Conservation (phyloP, 768 basidiomycete genomes). For the Chalciporus chontae region DNA sequence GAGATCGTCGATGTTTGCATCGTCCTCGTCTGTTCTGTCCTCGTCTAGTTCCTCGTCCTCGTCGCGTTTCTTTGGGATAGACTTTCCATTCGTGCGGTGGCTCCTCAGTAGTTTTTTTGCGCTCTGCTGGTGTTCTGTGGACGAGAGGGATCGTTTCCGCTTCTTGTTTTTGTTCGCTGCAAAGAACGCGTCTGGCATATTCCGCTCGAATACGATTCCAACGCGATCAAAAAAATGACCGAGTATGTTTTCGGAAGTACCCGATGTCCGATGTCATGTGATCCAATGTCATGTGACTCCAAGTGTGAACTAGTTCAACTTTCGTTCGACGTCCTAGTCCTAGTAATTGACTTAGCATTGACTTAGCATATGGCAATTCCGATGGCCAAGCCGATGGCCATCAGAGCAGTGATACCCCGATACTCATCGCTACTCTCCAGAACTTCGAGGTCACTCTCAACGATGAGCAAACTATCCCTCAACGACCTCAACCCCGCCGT, state of each 20-base stretch:
- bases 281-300: no score
- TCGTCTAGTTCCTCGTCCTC: slow-evolving; percentile 66
- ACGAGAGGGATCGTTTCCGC: slow-evolving; percentile 48
- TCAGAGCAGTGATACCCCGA: slow-evolving; percentile 1
- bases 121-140: slow-evolving; percentile 17
- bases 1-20: slow-evolving; percentile 62
- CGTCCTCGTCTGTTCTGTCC: slow-evolving; percentile 55
- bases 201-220: background rate
- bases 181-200: slow-evolving; percentile 87
- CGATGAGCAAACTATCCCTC: slow-evolving; percentile 59
- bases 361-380: background rate
- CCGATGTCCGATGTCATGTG: slow-evolving; percentile 17
- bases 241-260: slow-evolving; percentile 1
- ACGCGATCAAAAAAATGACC: slow-evolving; percentile 19
- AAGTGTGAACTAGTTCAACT: no score
- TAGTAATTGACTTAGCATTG: no score
- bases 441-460: slow-evolving; percentile 8
- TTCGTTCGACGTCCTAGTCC: no score
- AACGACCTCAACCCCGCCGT: slow-evolving; percentile 81
- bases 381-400: slow-evolving; percentile 4
- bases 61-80: slow-evolving; percentile 21
- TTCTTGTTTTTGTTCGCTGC: slow-evolving; percentile 56
- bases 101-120: slow-evolving; percentile 23
- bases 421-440: slow-evolving; percentile 4
- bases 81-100: slow-evolving; percentile 7